phyloP scores from a whole-genome alignment of 768 basidiomycete genomes.

The Lentinula detonsa region DNA sequence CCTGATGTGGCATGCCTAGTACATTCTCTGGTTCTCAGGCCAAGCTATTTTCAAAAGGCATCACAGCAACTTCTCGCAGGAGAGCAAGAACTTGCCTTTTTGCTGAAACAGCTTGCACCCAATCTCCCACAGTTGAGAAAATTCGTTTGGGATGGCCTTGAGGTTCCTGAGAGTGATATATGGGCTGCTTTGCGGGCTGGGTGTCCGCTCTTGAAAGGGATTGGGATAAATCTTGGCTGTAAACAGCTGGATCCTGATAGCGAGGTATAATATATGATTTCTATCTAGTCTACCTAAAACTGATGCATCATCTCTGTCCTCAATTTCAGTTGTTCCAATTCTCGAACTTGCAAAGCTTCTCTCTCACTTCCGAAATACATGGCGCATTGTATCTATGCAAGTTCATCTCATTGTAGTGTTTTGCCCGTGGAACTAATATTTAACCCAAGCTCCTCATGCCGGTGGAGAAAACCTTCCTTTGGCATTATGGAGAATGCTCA shows the following conservation, averaged over 20 bases:
- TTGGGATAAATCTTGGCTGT: constrained; percentile 17
- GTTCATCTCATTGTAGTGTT: neutral
- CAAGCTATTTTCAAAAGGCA: constrained; percentile 11
- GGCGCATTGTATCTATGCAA: neutral
- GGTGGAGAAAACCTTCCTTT: constrained; percentile 12
- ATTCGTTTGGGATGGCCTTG: constrained; percentile 20
- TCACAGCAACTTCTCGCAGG: constrained; percentile 9
- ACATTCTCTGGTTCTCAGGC: constrained; percentile 15
- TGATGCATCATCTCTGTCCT: neutral
- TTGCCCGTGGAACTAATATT: neutral
- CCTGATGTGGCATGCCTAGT: constrained; percentile 12
- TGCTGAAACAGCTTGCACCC: constrained; percentile 12
- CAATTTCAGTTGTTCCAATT: constrained; percentile 17
- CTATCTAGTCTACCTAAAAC: neutral
- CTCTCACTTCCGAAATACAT: constrained; percentile 11
- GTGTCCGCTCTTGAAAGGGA: constrained; percentile 15
- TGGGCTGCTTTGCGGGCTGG: constrained; percentile 17
- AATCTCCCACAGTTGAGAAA: constrained; percentile 11
- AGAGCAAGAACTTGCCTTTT: constrained; percentile 10
- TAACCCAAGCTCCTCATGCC: neutral
- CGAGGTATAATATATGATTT: constrained; percentile 10
- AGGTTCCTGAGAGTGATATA: constrained; percentile 14
- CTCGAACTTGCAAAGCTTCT: constrained; percentile 15
- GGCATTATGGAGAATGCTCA: constrained; percentile 51
- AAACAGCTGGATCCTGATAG: constrained; percentile 12